Evolutionary conservation across 2,329 filamentous ascomycete genomes (phyloP), one percentile per base, ranked within the genome.

Genomic region (Beauveria caledonica): DNA sequence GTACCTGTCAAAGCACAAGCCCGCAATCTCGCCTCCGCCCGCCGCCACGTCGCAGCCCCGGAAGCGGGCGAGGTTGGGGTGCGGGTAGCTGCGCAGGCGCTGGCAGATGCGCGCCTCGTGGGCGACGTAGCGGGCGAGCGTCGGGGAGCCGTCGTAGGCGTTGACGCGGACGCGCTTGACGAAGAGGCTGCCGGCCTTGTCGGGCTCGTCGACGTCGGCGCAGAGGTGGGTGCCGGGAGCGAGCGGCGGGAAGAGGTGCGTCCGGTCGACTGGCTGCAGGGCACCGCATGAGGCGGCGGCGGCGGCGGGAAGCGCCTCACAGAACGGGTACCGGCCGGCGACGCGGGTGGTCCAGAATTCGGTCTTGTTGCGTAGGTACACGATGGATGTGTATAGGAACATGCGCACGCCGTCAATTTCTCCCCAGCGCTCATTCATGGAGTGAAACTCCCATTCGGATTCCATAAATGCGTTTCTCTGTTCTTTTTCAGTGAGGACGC

Each of bases 81-180:
- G 54, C 39, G 52, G 52, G 15, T 11, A 7, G 13, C 4, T 10
- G 9, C 23, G 23, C 19, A 58, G 21, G 13, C 21, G 23, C 44
- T 40, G 44, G 19, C 29, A n/a, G 44, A 58, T 46, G 33, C 45
- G 54, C 4, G 54, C 54, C 54, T 58, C 54, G 54, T 58, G 54
- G 3, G 40, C 19, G 7, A 49, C 27, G 44, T 58, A 49, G 29
- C 49, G 54, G 29, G 29, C 45, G 21, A 58, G 27, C 17, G 19
- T 21, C n/a, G 27, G 44, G 13, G 54, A 49, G 45, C 54, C 54
- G 44, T 57, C 54, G 27, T 39, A 58, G 8, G 40, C 44, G 54
- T 21, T n/a, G 15, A 58, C 13, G 8, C 21, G 29, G 19, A 46
- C 42, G 44, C 29, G 44, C 33, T 58, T 58, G 29, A 58, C 6